These are phyloP conservation scores for Eucalyptus sideroxylon DNA, from an alignment of 345 rosid genomes.

Conservation along the genomic window DNA sequence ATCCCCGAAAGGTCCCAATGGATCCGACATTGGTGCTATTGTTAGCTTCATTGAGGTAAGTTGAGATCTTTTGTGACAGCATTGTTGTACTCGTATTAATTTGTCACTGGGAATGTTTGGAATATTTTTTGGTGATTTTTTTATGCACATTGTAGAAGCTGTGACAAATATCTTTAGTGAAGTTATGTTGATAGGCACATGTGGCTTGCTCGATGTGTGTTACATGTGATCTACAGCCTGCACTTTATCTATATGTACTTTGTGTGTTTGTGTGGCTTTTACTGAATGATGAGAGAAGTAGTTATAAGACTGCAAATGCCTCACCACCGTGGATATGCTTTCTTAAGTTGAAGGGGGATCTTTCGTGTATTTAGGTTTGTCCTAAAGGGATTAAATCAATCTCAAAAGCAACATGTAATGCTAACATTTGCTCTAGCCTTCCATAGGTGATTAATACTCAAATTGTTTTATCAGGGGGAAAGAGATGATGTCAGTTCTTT, in stretches of 20 bases:
- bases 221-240: neutral
- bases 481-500: neutral
- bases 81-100: neutral
- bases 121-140: neutral
- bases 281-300: neutral
- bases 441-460: neutral
- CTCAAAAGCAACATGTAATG: neutral
- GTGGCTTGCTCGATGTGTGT: neutral
- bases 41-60: slow-evolving; percentile 56
- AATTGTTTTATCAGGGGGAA: neutral
- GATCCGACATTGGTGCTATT: slow-evolving; percentile 47
- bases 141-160: neutral
- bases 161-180: neutral
- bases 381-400: neutral
- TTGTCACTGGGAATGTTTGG: neutral
- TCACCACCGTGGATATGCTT: neutral
- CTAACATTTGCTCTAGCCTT: neutral
- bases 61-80: neutral
- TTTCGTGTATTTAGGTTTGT: neutral
- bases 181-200: neutral
- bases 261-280: neutral
- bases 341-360: neutral
- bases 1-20: slow-evolving; percentile 28
- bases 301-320: neutral
- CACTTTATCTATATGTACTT: neutral